phyloP scores from a whole-genome alignment of 768 basidiomycete genomes.

The Candolleomyces efflorescens region DNA sequence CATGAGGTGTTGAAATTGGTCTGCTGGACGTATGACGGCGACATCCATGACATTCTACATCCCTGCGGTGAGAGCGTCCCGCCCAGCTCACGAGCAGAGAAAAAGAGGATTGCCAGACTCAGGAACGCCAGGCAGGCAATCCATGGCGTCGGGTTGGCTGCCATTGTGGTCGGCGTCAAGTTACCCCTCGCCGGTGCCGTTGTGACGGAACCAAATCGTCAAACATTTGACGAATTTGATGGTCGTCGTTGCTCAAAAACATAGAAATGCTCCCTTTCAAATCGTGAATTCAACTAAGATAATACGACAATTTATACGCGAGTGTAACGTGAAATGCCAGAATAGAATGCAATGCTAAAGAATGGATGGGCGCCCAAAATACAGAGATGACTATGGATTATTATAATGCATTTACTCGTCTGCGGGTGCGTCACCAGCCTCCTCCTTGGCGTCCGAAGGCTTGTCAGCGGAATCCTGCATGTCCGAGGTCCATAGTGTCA shows the following conservation, averaged over 20 bases:
- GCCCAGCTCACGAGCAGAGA: conserved; percentile 39
- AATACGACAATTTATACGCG: too few relatives aligned
- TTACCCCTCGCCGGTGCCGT: not conserved
- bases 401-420: conserved; percentile 52
- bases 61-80: conserved; percentile 74
- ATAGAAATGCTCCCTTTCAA: too few relatives aligned
- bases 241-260: too few relatives aligned
- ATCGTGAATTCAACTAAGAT: too few relatives aligned
- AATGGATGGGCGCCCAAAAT: conserved; percentile 6
- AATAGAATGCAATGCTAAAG: not conserved
- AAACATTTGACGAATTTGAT: not conserved
- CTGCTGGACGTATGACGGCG: conserved; percentile 81
- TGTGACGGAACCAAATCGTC: not conserved
- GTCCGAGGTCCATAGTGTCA: conserved; percentile 97
- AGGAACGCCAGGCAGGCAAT: conserved; percentile 33
- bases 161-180: not conserved
- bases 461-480: conserved; percentile 90
- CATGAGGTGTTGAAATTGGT: conserved; percentile 59
- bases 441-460: conserved; percentile 66
- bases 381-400: conserved; percentile 6
- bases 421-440: conserved; percentile 52
- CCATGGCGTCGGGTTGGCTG: not conserved
- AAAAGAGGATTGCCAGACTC: conserved; percentile 34
- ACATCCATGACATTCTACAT: conserved; percentile 97
- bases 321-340: too few relatives aligned